Conservation (phyloP, 208 protist species). For the Zelonia costaricensis region DNA sequence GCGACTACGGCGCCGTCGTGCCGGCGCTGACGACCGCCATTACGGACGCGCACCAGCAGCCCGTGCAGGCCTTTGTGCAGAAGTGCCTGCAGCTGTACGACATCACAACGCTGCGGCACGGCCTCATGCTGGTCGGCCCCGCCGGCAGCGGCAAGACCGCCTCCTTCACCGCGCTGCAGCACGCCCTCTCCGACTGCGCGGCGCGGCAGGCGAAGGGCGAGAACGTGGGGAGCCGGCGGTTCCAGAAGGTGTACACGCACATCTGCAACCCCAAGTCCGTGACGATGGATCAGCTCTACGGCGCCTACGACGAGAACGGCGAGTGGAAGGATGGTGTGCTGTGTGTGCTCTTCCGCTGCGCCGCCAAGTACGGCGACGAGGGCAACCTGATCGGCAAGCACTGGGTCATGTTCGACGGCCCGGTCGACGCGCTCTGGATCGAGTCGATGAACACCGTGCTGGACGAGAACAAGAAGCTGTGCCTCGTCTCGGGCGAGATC, state of each 20-base stretch:
- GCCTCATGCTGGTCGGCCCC: slow-evolving; percentile 98
- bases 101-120: slow-evolving; percentile 97
- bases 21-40: slow-evolving; percentile 72
- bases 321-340: slow-evolving; percentile 98
- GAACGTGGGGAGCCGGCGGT: slow-evolving; percentile 64
- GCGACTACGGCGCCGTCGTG: slow-evolving; percentile 95
- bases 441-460: slow-evolving; percentile 97
- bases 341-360: slow-evolving; percentile 92
- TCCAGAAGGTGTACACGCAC: slow-evolving; percentile 92
- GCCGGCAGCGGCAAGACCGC: slow-evolving; percentile 96
- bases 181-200: slow-evolving; percentile 77
- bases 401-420: slow-evolving; percentile 98
- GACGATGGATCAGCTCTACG: slow-evolving; percentile 98
- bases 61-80: slow-evolving; percentile 90
- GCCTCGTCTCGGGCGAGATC: slow-evolving; percentile 95
- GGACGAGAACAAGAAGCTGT: slow-evolving; percentile 97
- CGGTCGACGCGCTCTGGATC: slow-evolving; percentile 96
- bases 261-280: slow-evolving; percentile 98
- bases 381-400: slow-evolving; percentile 89
- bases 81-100: slow-evolving; percentile 99
- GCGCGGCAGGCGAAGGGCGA: slow-evolving; percentile 69
- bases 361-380: slow-evolving; percentile 88
- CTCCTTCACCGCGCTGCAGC: slow-evolving; percentile 88
- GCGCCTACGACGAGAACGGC: slow-evolving; percentile 95
- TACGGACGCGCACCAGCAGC: slow-evolving; percentile 78